Base-by-base conservation (phyloP, 352 stramenopile genomes). In the Phytophthora niederhauseri region DNA sequence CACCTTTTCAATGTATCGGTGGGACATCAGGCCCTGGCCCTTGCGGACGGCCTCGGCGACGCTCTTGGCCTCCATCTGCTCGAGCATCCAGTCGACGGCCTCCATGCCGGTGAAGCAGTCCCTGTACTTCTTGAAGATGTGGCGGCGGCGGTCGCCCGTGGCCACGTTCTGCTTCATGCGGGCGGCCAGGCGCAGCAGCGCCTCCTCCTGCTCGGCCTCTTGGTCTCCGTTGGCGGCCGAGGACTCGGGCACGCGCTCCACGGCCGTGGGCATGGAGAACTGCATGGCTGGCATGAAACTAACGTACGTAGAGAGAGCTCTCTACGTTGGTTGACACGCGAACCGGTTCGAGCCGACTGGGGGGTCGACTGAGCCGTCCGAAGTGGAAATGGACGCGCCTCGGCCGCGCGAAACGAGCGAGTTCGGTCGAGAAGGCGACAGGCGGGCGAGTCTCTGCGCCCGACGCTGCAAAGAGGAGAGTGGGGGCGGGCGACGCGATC, bases 51-150 rank as follows among this genome's bases (percentile, higher is more conserved):
- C 86, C 50, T 92, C 84, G 14, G 82, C 82, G 15, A 94, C 84
- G 15, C 82, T 92, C 70, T 90, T 91, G 75, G 84, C 86, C 54
- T 94, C 84, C 84, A 92, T 92, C 57, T 91, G 82, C 74, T 94
- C 84, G 41, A 94, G 82, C 86, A 94, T 94, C 86, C 86, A 94
- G 74, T 94, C 84, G 22, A 94, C 86, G 9, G 86, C 86, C 49
- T 94, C 86, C 86, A 94, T 94, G 51, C 86, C 86, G 24, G 86
- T 91, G 70, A 94, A 94, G 64, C 86, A 94, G 72, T 94, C 84
- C 1, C 81, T 61, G 70, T 92, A 94, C 57, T 91, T 91, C 67
- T 92, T 92, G 61, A 94, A 94, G 55, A 94, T 59, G 69, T 92
- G 77, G 46, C 85, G 84, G 14, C 86, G 77, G 3, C 86, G 84